phyloP scores from a whole-genome alignment of 495 filamentous ascomycete species.

The Neurospora pannonica region DNA sequence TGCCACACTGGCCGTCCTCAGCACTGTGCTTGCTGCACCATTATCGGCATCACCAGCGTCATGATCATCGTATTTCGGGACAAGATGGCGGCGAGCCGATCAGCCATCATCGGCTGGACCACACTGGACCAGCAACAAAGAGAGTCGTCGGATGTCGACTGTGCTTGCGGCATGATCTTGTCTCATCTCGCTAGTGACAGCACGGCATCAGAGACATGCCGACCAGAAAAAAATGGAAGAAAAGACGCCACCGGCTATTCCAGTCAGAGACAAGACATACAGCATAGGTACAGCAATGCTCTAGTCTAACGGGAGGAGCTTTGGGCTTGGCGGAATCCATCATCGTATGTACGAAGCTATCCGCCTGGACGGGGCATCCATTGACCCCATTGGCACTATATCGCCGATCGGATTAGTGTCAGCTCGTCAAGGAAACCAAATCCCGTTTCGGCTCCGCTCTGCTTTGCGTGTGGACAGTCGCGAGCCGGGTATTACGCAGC shows the following conservation, averaged over 20 bases:
- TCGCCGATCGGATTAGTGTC: neutral
- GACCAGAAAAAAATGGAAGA: neutral
- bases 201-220: neutral
- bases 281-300: neutral
- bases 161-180: neutral
- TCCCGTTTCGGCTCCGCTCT: neutral
- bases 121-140: neutral
- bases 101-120: neutral
- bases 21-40: neutral
- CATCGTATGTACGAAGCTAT: neutral
- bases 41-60: neutral
- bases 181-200: neutral
- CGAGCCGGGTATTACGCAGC: neutral
- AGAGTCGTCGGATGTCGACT: neutral
- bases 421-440: neutral
- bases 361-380: neutral
- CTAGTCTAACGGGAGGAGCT: neutral
- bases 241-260: neutral
- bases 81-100: neutral
- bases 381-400: neutral
- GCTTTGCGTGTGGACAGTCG: neutral
- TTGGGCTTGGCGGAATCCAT: neutral
- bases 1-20: neutral
- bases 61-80: neutral
- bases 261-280: neutral